Evolutionary conservation across 2,329 filamentous ascomycete species (phyloP), one percentile per base, ranked within the genome.

Genomic region (Colletotrichum chrysophilum): DNA sequence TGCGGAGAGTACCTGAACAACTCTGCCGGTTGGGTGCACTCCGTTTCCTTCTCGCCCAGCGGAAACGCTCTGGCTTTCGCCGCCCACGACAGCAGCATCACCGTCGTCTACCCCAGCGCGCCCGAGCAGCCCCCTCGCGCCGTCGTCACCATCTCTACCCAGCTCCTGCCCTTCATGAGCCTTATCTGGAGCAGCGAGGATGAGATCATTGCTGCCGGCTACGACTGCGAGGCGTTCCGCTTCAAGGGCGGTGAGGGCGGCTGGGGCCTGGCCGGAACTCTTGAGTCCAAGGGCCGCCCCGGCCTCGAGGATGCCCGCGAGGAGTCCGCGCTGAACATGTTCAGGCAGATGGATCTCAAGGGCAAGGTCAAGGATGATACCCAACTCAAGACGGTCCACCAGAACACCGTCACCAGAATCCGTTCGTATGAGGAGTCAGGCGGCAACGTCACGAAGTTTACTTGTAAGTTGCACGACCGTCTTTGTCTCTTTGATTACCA

Each of bases 271-370:
- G 91, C 90, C 43, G 96, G 96, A 36, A 94, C 95, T 5, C 87
- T 98, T 76, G 96, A 98, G 86, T 88, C 88, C 65, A 96, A 96
- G 86, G 89, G 91, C 66, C 87, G 90, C 7, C 88, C 90, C 32
- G 93, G 91, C 56, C 84, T 89, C 71, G 92, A 90, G 74, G 91
- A 91, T 71, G 87, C 88, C 75, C 91, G 94, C 36, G 97, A 98
- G 86, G 97, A 98, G 84, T 97, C 94, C 78, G 97, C 97, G 28
- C 88, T 98, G 84, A 98, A 98, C 86, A 98, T 98, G 95, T 99
- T 99, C 88, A 92, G 93, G 81, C 96, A 98, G 88, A 98, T 99
- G 97, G 97, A 99, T 85, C 90, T 99, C 78, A 98, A 97, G 90
- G 97, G 97, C 77, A 98, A 98, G 86, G 88, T 90, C 71, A 95